Evolutionary conservation across 1,284 basidiomycete species (phyloP).

Genomic region (Termitomyces sp.): DNA sequence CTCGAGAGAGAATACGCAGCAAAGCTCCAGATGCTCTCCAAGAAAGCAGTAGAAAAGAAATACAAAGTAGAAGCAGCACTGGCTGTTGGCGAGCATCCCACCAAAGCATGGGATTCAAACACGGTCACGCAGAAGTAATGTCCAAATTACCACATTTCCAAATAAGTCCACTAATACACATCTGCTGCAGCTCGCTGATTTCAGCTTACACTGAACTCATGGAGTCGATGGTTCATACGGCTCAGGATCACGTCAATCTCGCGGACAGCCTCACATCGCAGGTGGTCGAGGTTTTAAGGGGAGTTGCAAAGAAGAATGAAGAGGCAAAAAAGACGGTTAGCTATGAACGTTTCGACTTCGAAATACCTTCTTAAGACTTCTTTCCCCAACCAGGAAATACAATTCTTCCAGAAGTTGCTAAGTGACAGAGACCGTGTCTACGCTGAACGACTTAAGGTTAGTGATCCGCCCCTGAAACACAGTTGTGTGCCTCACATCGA

Average conservation of each 20-base stretch:
- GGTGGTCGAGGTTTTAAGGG: conserved; percentile 60
- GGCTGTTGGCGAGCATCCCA: conserved; percentile 63
- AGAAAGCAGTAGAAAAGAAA: conserved; percentile 69
- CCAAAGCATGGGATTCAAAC: conserved; percentile 53
- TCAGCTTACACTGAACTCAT: conserved; percentile 64
- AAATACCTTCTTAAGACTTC: neutral
- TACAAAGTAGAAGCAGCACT: conserved; percentile 47
- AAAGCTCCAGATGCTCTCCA: conserved; percentile 60
- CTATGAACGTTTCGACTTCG: neutral
- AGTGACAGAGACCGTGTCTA: conserved; percentile 66
- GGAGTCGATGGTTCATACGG: conserved; percentile 49
- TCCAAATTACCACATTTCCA: neutral
- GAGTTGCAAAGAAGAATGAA: conserved; percentile 57
- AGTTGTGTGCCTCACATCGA: neutral
- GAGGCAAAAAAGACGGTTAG: conserved; percentile 62
- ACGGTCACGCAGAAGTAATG: conserved; percentile 47
- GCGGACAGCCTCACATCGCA: conserved; percentile 57
- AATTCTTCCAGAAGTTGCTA: conserved; percentile 67
- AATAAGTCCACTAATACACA: conserved; percentile 5
- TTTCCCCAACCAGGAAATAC: conserved; percentile 44
- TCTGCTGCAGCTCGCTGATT: conserved; percentile 55
- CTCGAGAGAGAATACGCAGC: conserved; percentile 74
- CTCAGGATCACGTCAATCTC: conserved; percentile 64
- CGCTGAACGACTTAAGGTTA: conserved; percentile 63
- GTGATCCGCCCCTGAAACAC: conserved; percentile 12